Conservation (phyloP, 108 stramenopile species). For the Licmophora abbreviata region DNA sequence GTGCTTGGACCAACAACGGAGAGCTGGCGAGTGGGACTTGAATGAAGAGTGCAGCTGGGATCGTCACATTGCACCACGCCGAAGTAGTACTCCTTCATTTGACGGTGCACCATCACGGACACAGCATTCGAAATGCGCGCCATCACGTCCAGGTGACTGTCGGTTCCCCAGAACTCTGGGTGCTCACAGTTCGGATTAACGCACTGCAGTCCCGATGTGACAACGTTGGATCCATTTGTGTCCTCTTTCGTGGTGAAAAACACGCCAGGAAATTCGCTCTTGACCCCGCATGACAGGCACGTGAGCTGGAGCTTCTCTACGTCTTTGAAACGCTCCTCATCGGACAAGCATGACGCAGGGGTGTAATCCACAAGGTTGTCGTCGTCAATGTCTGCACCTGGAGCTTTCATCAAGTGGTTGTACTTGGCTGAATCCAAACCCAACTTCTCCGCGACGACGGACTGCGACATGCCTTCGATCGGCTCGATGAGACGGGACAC, state of each 20-base stretch:
- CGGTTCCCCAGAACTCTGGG: conserved; percentile 62
- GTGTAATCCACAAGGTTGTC: conserved; percentile 73
- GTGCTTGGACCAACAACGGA: conserved; percentile 64
- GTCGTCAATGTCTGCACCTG: conserved; percentile 40
- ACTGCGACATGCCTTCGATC: conserved; percentile 88
- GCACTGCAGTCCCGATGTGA: conserved; percentile 35
- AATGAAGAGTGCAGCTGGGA: conserved; percentile 67
- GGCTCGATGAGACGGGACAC: conserved; percentile 97
- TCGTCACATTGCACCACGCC: conserved; percentile 69
- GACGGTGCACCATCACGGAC: conserved; percentile 19
- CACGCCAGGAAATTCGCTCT: conserved; percentile 61
- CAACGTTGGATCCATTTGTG: conserved; percentile 1
- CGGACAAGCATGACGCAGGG: conserved; percentile 59
- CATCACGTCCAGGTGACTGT: conserved; percentile 39
- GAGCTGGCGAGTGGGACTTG: conserved; percentile 70
- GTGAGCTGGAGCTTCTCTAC: conserved; percentile 65
- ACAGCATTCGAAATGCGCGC: conserved; percentile 50
- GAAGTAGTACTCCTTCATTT: conserved; percentile 54
- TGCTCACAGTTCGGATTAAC: conserved; percentile 40
- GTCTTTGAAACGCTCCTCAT: conserved; percentile 77
- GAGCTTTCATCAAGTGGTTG: conserved; percentile 12
- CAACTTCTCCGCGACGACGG: conserved; percentile 64
- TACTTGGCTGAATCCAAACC: conserved; percentile 71
- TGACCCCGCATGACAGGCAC: conserved; percentile 47
- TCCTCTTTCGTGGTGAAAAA: conserved; percentile 26